phyloP scores from a whole-genome alignment of 768 basidiomycete genomes.

The Podaxis rugospora region DNA sequence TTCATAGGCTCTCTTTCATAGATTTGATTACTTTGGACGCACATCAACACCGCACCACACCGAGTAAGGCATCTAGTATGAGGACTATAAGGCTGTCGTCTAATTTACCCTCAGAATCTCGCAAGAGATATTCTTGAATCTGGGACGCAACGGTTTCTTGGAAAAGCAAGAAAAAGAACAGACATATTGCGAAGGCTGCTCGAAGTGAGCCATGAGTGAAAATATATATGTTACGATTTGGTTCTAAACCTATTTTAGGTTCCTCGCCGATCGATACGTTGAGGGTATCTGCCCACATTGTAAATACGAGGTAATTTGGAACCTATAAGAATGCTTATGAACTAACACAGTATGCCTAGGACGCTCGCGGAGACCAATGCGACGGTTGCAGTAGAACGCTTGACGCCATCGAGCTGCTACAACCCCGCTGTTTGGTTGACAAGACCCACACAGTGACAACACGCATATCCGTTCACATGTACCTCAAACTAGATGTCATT shows the following conservation, averaged over 20 bases:
- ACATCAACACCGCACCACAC: slow-evolving; percentile 90
- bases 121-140: slow-evolving; percentile 84
- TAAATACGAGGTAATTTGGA: slow-evolving; percentile 48
- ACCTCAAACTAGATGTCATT: slow-evolving; percentile 77
- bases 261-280: slow-evolving; percentile 95
- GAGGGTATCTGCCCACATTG: slow-evolving; percentile 98
- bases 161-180: slow-evolving; percentile 86
- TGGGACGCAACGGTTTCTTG: slow-evolving; percentile 73
- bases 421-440: slow-evolving; percentile 90
- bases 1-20: slow-evolving; percentile 22
- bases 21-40: slow-evolving; percentile 94
- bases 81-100: neutral
- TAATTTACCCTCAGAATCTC: slow-evolving; percentile 57
- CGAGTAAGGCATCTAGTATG: slow-evolving; percentile 46
- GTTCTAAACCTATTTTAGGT: slow-evolving; percentile 38
- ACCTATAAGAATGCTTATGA: neutral
- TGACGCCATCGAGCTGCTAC: slow-evolving; percentile 88
- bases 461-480: slow-evolving; percentile 84
- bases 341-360: slow-evolving; percentile 22
- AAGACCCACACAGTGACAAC: slow-evolving; percentile 75
- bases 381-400: slow-evolving; percentile 90
- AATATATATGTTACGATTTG: neutral
- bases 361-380: slow-evolving; percentile 98
- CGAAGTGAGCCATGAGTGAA: slow-evolving; percentile 47
- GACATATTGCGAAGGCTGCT: slow-evolving; percentile 91